Base-by-base conservation (phyloP, 805 yeast species). In the Yamadazyma phyllophila region DNA sequence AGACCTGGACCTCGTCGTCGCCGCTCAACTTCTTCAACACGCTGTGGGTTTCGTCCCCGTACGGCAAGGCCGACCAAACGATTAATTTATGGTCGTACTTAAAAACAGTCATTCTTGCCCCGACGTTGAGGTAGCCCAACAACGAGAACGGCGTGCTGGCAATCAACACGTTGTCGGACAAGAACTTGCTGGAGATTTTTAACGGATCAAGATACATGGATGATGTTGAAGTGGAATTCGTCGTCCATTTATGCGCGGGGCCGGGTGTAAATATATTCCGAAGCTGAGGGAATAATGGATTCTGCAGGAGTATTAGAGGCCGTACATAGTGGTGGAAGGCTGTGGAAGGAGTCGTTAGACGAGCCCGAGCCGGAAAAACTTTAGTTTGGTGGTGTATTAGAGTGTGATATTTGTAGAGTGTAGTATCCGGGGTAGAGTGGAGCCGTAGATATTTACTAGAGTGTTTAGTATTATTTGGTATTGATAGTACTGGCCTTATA, bases 21-120 rank as follows among this genome's bases (percentile, higher is more conserved):
- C 65, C 67, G 1, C 67, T 58, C 7, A 64, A 51, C 17, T 65
- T 48, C 27, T 58, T 50, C 45, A 81, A 48, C 1, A 76, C 69
- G 29, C 62, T 61, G 20, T 65, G 63, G 7, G 77, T 74, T 17
- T 65, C 73, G 1, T 65, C 65, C 4, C 80, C 76, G 51, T 75
- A 73, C 2, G 87, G 87, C 29, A 81, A 63, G 2, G 84, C 77
- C 2, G 81, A 73, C 77, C 81, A 81, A 13, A 81, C 74, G 10
- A 77, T 52, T 36, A 77, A 48, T 14, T 52, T 50, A 13, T 55
- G 54, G 42, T 62, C 55, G 52, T 60, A 54, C 41, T 66, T 54
- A 55, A 71, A 62, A 11, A 69, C 50, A 0, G 74, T 67, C 76
- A 71, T 71, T 36, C 76, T 60, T 9, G 66, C 72, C 9, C 76